These are phyloP conservation scores for Aspergillus eucalypticola DNA, from an alignment of 2,329 filamentous ascomycete species.

Conservation along the genomic window DNA sequence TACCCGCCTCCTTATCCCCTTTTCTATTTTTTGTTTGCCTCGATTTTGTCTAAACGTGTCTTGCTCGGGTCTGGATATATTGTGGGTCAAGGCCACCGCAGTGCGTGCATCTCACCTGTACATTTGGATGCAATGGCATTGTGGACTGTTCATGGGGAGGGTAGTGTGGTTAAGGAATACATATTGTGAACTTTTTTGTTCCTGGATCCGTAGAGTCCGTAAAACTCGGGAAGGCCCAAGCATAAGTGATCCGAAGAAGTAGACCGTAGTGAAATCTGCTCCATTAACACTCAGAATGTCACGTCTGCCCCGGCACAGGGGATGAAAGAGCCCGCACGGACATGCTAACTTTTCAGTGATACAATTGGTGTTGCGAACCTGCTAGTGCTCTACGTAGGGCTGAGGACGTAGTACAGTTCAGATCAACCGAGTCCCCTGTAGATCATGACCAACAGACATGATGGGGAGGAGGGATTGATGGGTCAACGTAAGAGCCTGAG, in stretches of 20 bases:
- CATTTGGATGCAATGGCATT: conserved; percentile 7
- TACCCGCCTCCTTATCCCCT: conserved; percentile 1
- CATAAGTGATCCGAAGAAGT: no score
- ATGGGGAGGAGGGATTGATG: no score
- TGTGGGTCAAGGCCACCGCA: neutral
- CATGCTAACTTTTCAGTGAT: neutral
- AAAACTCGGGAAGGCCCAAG: no score
- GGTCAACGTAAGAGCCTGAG: no score
- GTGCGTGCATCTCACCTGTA: conserved; percentile 9
- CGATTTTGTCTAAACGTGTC: neutral
- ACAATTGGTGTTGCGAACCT: neutral
- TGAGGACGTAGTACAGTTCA: neutral
- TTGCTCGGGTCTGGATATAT: conserved; percentile 9
- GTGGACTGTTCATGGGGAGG: conserved; percentile 1
- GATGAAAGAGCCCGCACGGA: neutral
- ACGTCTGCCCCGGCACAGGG: no score
- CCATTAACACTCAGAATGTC: no score
- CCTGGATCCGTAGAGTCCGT: neutral
- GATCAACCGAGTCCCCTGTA: neutral
- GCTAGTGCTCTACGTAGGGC: neutral
- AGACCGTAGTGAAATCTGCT: no score
- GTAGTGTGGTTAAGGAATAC: conserved; percentile 8
- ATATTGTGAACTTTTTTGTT: neutral
- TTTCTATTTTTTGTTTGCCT: neutral
- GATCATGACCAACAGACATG: neutral